A percentile compares a stretch with the other conserved stretches of the same genome.
These are phyloP conservation scores for Margaritispora aquatica DNA, from an alignment of 495 filamentous ascomycete genomes.

Conservation along the genomic window DNA sequence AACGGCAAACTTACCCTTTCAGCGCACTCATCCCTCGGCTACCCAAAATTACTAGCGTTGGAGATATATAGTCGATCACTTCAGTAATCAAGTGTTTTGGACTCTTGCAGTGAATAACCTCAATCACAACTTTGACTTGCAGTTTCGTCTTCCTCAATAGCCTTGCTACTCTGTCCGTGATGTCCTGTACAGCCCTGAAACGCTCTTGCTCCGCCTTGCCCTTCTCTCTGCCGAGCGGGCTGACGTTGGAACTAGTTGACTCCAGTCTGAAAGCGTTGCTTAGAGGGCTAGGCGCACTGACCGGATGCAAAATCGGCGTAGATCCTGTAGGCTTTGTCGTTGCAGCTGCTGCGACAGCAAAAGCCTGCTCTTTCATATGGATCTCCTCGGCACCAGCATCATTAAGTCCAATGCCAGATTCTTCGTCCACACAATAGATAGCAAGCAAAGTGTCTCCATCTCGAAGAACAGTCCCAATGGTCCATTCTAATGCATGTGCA, in stretches of 20 bases:
- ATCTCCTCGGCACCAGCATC: constrained; percentile 36
- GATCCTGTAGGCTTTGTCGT: constrained; percentile 19
- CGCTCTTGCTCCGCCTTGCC: constrained; percentile 70
- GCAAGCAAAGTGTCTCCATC: constrained; percentile 92
- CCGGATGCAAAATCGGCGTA: constrained; percentile 29
- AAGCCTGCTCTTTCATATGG: constrained; percentile 65
- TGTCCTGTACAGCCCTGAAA: constrained; percentile 63
- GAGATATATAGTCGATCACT: constrained; percentile 84
- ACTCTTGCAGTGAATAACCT: constrained; percentile 97
- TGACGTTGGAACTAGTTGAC: constrained; percentile 17
- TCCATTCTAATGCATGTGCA: constrained; percentile 92
- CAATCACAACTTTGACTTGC: constrained; percentile 85
- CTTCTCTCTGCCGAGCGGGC: constrained; percentile 25
- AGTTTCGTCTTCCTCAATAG: constrained; percentile 83
- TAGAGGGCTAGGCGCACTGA: constrained; percentile 28
- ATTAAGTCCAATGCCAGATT: constrained; percentile 45
- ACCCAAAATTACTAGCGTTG: constrained; percentile 90
- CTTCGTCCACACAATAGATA: constrained; percentile 87
- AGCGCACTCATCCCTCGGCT: constrained; percentile 83
- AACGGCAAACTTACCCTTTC: constrained; percentile 65
- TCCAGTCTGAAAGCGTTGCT: constrained; percentile 24
- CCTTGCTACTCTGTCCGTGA: constrained; percentile 73
- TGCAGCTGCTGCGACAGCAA: constrained; percentile 33
- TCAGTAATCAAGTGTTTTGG: constrained; percentile 81
- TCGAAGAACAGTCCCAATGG: constrained; percentile 88